A percentile compares a stretch with the other conserved stretches of the same genome.
Conservation (phyloP, 106 monocot species). For the Acorus gramineus region DNA sequence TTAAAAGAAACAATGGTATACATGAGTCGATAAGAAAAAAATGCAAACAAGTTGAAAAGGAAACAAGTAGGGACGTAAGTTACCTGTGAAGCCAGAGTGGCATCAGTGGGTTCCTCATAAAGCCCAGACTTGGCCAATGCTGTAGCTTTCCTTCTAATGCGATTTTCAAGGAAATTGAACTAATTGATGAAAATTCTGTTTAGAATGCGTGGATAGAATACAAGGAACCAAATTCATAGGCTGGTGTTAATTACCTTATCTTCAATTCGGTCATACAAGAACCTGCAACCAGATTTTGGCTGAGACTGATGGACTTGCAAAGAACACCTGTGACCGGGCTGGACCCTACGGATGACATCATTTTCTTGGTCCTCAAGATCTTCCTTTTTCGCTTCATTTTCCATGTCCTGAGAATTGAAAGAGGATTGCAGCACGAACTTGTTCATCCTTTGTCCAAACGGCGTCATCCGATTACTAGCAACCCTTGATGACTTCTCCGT, state of each 20-base stretch:
- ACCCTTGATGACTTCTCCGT: conserved; percentile 17
- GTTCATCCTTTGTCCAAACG: conserved; percentile 71
- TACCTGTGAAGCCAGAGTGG: conserved; percentile 91
- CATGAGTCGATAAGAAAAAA: neutral
- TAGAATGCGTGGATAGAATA: no score
- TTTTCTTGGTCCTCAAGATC: conserved; percentile 41
- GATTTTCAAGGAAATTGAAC: conserved; percentile 78
- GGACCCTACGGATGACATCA: conserved; percentile 72
- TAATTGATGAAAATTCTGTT: conserved; percentile 1
- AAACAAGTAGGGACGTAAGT: neutral
- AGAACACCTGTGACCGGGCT: conserved; percentile 57
- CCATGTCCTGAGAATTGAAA: conserved; percentile 29
- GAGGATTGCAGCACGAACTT: conserved; percentile 63
- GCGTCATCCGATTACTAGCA: conserved; percentile 42
- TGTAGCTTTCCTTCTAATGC: conserved; percentile 41
- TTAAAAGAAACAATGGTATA: neutral
- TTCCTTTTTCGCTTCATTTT: conserved; percentile 12
- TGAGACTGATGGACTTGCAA: conserved; percentile 45
- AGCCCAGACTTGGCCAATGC: conserved; percentile 38
- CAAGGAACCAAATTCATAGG: no score
- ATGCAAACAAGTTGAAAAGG: neutral
- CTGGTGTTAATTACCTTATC: conserved; percentile 40
- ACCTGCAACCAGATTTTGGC: conserved; percentile 63
- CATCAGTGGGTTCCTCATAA: conserved; percentile 72
- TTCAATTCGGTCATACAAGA: conserved; percentile 82